Percentiles rank a stretch among this genome's conserved stretches.
Evolutionary conservation across 164 flowering plant species (phyloP).

Genomic region (Dillenia suffruticosa): DNA sequence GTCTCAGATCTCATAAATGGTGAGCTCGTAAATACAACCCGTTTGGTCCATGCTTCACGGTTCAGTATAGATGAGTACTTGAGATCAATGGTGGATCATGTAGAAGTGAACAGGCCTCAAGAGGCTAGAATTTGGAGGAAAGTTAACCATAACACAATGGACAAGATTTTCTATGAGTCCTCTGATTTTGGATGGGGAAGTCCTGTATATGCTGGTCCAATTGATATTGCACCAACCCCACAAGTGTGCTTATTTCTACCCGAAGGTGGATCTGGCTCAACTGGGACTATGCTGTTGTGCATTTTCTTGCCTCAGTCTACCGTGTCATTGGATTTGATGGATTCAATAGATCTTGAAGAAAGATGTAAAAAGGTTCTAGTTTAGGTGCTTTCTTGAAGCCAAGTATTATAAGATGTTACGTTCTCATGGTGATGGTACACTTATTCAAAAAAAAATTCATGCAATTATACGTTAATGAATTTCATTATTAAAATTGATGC

Average conservation of each 20-base stretch:
- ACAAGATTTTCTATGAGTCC: slow-evolving; percentile 67
- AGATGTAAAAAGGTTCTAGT: too few species aligned
- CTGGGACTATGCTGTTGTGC: slow-evolving; percentile 54
- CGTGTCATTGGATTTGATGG: slow-evolving; percentile 27
- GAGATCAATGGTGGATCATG: slow-evolving; percentile 62
- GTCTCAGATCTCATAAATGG: slow-evolving; percentile 44
- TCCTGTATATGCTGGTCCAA: slow-evolving; percentile 76
- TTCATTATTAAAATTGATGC: too few species aligned
- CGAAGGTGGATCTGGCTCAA: slow-evolving; percentile 33
- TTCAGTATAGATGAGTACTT: slow-evolving; percentile 49
- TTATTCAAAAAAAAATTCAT: too few species aligned
- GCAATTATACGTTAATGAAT: too few species aligned
- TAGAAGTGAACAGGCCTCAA: slow-evolving; percentile 57
- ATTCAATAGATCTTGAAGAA: neutral
- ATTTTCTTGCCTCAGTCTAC: slow-evolving; percentile 80
- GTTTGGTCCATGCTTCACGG: slow-evolving; percentile 51
- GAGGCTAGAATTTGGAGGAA: slow-evolving; percentile 76
- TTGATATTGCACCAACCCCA: slow-evolving; percentile 79
- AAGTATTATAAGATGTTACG: too few species aligned
- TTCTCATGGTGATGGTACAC: too few species aligned
- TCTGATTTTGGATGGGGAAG: slow-evolving; percentile 89
- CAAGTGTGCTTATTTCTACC: slow-evolving; percentile 81
- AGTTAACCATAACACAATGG: slow-evolving; percentile 87
- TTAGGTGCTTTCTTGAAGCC: too few species aligned
- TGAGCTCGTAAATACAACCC: slow-evolving; percentile 25